These are phyloP conservation scores for Pulveroboletus sp. DNA, from an alignment of 768 basidiomycete genomes.

Conservation along the genomic window DNA sequence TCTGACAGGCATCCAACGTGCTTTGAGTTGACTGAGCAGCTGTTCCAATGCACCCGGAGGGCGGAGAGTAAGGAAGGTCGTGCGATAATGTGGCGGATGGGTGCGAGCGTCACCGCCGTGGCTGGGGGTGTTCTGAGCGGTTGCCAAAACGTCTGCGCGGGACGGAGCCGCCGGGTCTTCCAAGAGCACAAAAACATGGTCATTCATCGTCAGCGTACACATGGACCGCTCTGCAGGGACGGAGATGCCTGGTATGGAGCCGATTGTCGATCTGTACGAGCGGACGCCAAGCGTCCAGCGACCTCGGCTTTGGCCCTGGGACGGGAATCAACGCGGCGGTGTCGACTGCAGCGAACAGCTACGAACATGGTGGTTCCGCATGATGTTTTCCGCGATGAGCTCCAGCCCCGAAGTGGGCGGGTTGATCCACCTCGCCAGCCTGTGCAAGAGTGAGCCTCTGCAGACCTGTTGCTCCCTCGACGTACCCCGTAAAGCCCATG, in stretches of 20 bases:
- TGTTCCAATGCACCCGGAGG: slow-evolving; percentile 76
- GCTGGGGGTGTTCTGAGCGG: slow-evolving; percentile 39
- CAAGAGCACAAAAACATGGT: slow-evolving; percentile 74
- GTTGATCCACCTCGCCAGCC: slow-evolving; percentile 78
- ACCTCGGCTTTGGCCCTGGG: slow-evolving; percentile 55
- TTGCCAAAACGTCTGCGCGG: slow-evolving; percentile 50
- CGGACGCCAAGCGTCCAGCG: slow-evolving; percentile 69
- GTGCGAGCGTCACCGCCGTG: slow-evolving; percentile 23
- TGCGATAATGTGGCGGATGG: slow-evolving; percentile 58
- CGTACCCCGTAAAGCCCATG: slow-evolving; percentile 63
- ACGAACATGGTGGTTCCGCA: slow-evolving; percentile 63
- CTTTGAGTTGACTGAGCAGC: slow-evolving; percentile 66
- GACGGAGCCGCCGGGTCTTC: slow-evolving; percentile 74
- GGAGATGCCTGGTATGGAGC: slow-evolving; percentile 49
- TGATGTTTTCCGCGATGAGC: slow-evolving; percentile 64
- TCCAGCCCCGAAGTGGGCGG: slow-evolving; percentile 71
- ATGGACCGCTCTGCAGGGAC: slow-evolving; percentile 62
- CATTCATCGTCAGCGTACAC: slow-evolving; percentile 74
- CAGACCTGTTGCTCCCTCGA: neutral
- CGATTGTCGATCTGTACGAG: slow-evolving; percentile 71
- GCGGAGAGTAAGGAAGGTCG: slow-evolving; percentile 70
- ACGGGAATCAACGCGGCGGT: slow-evolving; percentile 15
- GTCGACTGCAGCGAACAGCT: slow-evolving; percentile 10
- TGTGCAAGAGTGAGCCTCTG: slow-evolving; percentile 26
- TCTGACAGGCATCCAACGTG: slow-evolving; percentile 70